A percentile compares a stretch with the other conserved stretches of the same genome.
Conservation (phyloP, 257 asterid genomes). For the Solanum chiquidenum region DNA sequence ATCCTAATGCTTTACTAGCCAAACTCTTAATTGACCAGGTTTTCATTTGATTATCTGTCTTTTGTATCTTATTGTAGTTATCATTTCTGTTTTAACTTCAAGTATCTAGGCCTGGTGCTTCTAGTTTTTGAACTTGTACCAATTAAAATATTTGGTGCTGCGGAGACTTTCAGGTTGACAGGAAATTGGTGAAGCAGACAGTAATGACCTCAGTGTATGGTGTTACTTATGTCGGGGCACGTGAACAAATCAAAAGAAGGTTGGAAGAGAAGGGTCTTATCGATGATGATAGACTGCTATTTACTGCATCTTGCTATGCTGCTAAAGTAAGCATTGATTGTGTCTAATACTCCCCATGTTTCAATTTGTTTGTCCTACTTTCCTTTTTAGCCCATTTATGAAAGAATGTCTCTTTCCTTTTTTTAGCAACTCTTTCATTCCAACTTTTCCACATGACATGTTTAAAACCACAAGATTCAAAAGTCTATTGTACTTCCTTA, state of each 20-base stretch:
- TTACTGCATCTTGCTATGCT: slow-evolving; percentile 80
- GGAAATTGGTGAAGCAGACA: slow-evolving; percentile 91
- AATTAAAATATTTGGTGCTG: slow-evolving; percentile 12
- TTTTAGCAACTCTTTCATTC: not conserved
- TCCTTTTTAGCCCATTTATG: not conserved
- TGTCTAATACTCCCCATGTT: not conserved
- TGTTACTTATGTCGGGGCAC: slow-evolving; percentile 93
- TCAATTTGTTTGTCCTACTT: not conserved
- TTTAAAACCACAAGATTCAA: not conserved
- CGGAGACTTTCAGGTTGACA: slow-evolving; percentile 60
- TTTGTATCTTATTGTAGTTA: not conserved
- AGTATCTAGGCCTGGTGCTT: not conserved
- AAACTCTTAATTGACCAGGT: slow-evolving; percentile 78
- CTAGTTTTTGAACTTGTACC: not conserved
- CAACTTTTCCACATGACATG: not conserved
- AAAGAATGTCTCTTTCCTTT: not conserved
- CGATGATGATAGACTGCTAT: slow-evolving; percentile 62
- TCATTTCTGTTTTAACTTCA: not conserved
- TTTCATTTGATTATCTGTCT: not conserved
- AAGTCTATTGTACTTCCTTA: not conserved
- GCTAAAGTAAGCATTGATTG: slow-evolving; percentile 55
- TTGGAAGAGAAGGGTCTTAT: slow-evolving; percentile 86
- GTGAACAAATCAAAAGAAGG: slow-evolving; percentile 87
- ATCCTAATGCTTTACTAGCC: slow-evolving; percentile 69
- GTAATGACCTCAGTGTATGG: slow-evolving; percentile 99